Evolutionary conservation across 495 filamentous ascomycete species (phyloP), one percentile per base, ranked within the genome.

Genomic region (Aspergillus conjunctus): DNA sequence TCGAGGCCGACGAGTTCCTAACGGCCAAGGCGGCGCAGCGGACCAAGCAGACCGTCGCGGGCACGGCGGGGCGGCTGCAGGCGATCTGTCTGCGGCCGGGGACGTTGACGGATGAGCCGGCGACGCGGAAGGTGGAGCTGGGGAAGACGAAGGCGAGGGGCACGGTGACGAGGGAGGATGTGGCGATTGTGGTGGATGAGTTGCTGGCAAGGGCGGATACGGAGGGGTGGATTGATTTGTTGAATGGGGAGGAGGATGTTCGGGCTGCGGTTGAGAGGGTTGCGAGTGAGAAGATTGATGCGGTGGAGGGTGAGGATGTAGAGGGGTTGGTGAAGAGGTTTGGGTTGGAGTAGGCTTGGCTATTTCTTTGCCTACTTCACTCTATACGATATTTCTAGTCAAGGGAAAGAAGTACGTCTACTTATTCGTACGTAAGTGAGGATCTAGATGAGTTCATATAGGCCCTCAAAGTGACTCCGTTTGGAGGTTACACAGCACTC

Each of bases 41-140:
- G 22, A 79, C 79, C 57, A 69, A 69, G 65, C 62, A 72, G 7
- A 69, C 79, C 37, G 77, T 79, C 61, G 64, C 68, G 57, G 66
- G 77, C 10, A 58, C 62, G 11, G 43, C 59, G 44, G 62, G 58
- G 14, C 68, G 76, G 3, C 85, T 90, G 72, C 81, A 83, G 60
- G 86, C 83, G 33, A 90, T 93, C 59, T 79, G 80, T 58, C 71
- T 96, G 41, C 81, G 91, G 10, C 91, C 91, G 0, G 90, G 88
- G 0, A 54, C 59, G 4, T 70, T 96, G 75, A 88, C 73, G 9
- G 74, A 85, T 66, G 80, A 83, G 21, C 72, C 77, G 31, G 84
- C 82, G 8, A 85, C 81, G 3, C 81, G 87, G 4, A 81, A 76
- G 62, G 85, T 94, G 3, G 75, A 74, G 41, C 66, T 96, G 45